Percentiles rank a stretch among this genome's conserved stretches.
Conservation (phyloP, 1,284 basidiomycete species). For the Termitomyces sp. region DNA sequence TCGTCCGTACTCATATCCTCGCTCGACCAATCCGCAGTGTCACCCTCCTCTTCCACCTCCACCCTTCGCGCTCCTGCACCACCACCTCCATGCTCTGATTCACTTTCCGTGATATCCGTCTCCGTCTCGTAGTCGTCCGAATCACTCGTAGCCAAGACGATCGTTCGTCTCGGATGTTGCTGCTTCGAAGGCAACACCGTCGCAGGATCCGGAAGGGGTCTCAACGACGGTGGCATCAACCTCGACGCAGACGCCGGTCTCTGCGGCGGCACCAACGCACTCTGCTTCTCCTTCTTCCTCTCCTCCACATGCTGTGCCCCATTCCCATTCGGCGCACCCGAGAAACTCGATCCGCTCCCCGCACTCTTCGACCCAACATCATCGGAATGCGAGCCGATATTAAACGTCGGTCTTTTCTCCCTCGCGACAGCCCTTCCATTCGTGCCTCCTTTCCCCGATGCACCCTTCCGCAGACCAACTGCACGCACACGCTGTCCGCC, state of each 20-base stretch:
- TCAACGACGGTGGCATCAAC: constrained; percentile 7
- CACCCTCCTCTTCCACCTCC: constrained; percentile 44
- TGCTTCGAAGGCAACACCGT: constrained; percentile 20
- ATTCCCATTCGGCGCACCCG: constrained; percentile 11
- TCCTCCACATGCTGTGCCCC: not conserved
- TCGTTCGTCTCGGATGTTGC: constrained; percentile 24
- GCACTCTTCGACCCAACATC: constrained; percentile 43
- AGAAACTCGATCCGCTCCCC: constrained; percentile 29
- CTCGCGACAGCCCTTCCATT: constrained; percentile 12
- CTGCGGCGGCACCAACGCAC: constrained; percentile 5
- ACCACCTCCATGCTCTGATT: constrained; percentile 32
- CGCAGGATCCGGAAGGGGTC: constrained; percentile 13
- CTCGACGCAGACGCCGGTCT: constrained; percentile 17
- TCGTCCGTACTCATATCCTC: constrained; percentile 42
- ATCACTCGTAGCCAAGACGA: constrained; percentile 32
- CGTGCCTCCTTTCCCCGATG: constrained; percentile 1
- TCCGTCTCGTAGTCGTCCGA: constrained; percentile 33
- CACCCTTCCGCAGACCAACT: not conserved
- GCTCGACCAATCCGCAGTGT: constrained; percentile 53
- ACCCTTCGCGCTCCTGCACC: constrained; percentile 35
- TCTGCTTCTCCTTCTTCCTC: constrained; percentile 2
- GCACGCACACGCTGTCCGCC: not conserved
- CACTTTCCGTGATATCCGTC: constrained; percentile 35
- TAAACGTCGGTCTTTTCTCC: constrained; percentile 39
- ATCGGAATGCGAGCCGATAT: constrained; percentile 52